Conservation (phyloP, 768 basidiomycete genomes). For the Hydnomerulius pinastri region DNA sequence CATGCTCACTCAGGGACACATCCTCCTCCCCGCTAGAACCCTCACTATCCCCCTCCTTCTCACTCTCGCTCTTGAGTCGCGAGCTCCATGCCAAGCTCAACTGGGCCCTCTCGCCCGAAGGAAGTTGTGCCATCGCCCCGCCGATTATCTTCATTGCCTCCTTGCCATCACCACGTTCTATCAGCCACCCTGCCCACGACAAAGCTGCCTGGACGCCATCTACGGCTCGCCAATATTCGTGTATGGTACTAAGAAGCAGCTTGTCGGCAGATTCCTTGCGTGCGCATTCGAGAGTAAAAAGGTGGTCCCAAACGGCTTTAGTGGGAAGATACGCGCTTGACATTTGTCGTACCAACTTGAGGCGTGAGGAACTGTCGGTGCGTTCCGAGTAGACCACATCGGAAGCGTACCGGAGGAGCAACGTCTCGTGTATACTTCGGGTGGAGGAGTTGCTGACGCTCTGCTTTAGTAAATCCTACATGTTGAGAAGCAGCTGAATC, state of each 20-base stretch:
- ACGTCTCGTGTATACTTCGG: constrained; percentile 44
- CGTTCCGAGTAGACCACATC: constrained; percentile 26
- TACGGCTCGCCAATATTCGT: constrained; percentile 44
- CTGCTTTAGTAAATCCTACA: constrained; percentile 45
- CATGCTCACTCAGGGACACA: constrained; percentile 11
- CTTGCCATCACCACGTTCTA: constrained; percentile 40
- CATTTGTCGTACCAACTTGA: constrained; percentile 41
- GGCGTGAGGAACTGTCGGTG: constrained; percentile 17
- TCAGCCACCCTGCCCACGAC: constrained; percentile 51
- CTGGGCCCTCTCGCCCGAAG: constrained; percentile 28
- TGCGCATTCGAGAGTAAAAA: constrained; percentile 37
- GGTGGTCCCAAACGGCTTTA: constrained; percentile 43
- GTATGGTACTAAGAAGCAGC: constrained; percentile 28
- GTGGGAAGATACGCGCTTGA: constrained; percentile 44
- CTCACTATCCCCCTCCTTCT: constrained; percentile 11
- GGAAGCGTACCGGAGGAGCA: constrained; percentile 48
- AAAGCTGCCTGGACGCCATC: constrained; percentile 41
- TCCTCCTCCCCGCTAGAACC: constrained; percentile 11
- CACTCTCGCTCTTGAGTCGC: constrained; percentile 13
- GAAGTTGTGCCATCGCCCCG: constrained; percentile 30
- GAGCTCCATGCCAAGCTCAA: constrained; percentile 40
- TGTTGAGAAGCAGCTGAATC: constrained; percentile 3
- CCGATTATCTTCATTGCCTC: constrained; percentile 42
- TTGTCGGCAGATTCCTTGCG: constrained; percentile 19
- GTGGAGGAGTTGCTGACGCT: constrained; percentile 46